Base-by-base conservation (phyloP, 1,139 yeast genomes). In the Blastobotrys petasosporus region DNA sequence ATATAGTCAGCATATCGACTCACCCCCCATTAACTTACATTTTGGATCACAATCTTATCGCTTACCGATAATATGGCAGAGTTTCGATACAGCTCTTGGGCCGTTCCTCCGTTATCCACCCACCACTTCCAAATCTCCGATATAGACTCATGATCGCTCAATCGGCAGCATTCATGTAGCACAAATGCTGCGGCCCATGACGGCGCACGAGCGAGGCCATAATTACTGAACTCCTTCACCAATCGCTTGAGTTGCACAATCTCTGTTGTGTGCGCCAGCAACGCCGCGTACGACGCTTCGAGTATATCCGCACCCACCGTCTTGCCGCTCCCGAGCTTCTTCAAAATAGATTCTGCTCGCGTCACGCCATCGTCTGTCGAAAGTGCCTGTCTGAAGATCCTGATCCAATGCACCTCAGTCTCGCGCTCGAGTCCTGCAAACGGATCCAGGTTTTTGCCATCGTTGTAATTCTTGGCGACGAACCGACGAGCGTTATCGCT, bases 151-250 rank as follows among this genome's bases (percentile, higher is more conserved):
- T 7, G 25, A 7, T 20, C 25, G 7, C 25, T 20, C 25, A 20
- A 20, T 20, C 25, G 25, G 25, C 25, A 20, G 4, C 52, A 51
- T 12, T 45, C 36, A 40, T 55, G 58, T 30, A 54, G 40, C 32
- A 51, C 45, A 46, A 39, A 51, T 5, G 58, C 59, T 29, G 53
- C 32, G 9, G 39, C 41, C 13, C 38, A 37, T 2, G 40, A 10
- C 16, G 45, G 45, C 9, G 28, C 15, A 32, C 32, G 13, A 13
- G 12, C 45, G 12, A 42, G 15, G 11, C 30, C 37, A 8, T 12
- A 25, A 2, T 12, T 8, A 9, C 32, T 11, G 30, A 3, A 4
- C 30, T 20, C n/a, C 4, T 11, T 20, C n/a, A 35, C 7, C 12
- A 10, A 17, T 11, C 5, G n/a, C 13, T 8, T 20, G 16, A 11